These are phyloP conservation scores for Populus hybrid DNA, from an alignment of 441 rosid species.

Conservation along the genomic window DNA sequence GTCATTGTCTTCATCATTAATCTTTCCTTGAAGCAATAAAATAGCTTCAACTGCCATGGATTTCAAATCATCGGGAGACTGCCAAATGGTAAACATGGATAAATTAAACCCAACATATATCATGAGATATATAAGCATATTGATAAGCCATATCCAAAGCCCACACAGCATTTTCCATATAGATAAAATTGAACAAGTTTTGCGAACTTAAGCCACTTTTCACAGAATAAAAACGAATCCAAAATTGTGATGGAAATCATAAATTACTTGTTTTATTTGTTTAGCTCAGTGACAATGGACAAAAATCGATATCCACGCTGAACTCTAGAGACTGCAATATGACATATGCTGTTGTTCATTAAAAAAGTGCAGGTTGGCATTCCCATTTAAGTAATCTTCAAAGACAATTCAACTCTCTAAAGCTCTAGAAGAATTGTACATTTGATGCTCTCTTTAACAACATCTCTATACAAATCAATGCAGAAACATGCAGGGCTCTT, in stretches of 20 bases:
- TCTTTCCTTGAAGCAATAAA: constrained; percentile 81
- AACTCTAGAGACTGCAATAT: too few species aligned
- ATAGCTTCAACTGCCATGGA: constrained; percentile 96
- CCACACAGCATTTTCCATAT: not conserved
- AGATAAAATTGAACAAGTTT: not conserved
- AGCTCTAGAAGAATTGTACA: too few species aligned
- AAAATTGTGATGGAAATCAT: not conserved
- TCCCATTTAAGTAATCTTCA: too few species aligned
- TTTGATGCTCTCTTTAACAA: too few species aligned
- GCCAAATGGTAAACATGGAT: constrained; percentile 19
- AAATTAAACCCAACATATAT: not conserved
- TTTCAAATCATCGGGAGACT: constrained; percentile 89
- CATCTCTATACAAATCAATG: too few species aligned
- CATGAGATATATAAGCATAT: not conserved
- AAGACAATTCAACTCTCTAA: too few species aligned
- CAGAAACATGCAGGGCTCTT: too few species aligned
- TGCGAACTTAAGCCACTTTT: not conserved
- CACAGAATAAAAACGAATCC: not conserved
- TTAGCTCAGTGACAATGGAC: not conserved
- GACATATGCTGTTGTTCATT: too few species aligned
- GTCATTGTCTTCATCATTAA: constrained; percentile 73
- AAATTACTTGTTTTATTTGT: not conserved
- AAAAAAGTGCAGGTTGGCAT: too few species aligned
- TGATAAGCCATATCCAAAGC: not conserved
- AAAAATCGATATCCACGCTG: not conserved